Conservation (phyloP, 73 alveolate genomes). For the Chromera velia region DNA sequence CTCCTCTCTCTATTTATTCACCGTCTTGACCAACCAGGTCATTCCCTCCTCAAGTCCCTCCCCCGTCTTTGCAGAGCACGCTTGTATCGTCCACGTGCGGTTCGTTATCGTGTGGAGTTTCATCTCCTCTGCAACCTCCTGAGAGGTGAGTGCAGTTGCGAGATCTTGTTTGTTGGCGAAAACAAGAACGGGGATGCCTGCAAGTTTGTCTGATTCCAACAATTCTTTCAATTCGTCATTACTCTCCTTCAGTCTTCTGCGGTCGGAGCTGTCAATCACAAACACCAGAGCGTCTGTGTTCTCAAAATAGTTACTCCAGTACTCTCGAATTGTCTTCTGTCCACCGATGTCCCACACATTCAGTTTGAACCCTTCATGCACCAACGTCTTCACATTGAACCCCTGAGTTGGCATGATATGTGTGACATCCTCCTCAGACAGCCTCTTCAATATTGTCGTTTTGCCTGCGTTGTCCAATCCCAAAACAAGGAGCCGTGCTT, state of each 20-base stretch:
- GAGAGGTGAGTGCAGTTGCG: slow-evolving; percentile 2
- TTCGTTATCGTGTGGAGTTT: slow-evolving; percentile 72
- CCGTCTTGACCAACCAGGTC: slow-evolving; percentile 1
- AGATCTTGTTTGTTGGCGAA: slow-evolving; percentile 21
- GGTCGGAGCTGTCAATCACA: slow-evolving; percentile 92
- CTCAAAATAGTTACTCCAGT: slow-evolving; percentile 95
- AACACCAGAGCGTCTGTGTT: slow-evolving; percentile 85
- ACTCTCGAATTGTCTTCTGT: slow-evolving; percentile 87
- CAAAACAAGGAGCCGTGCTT: slow-evolving; percentile 75
- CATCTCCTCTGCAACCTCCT: slow-evolving; percentile 56
- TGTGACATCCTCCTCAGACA: slow-evolving; percentile 84
- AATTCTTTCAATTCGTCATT: slow-evolving; percentile 49
- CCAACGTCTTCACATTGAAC: slow-evolving; percentile 83
- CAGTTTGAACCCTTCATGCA: slow-evolving; percentile 93
- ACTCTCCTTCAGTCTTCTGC: slow-evolving; percentile 80
- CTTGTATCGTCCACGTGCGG: slow-evolving; percentile 96
- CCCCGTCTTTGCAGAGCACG: slow-evolving; percentile 85
- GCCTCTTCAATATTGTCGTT: slow-evolving; percentile 88
- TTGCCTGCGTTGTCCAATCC: slow-evolving; percentile 98
- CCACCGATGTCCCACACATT: slow-evolving; percentile 98
- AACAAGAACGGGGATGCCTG: slow-evolving; percentile 70
- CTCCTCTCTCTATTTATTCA: not conserved
- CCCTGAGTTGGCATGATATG: slow-evolving; percentile 95
- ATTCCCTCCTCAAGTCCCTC: slow-evolving; percentile 63
- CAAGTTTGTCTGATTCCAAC: slow-evolving; percentile 75